phyloP scores from a whole-genome alignment of 169 alveolate species.

The Cryptosporidium viatorum region DNA sequence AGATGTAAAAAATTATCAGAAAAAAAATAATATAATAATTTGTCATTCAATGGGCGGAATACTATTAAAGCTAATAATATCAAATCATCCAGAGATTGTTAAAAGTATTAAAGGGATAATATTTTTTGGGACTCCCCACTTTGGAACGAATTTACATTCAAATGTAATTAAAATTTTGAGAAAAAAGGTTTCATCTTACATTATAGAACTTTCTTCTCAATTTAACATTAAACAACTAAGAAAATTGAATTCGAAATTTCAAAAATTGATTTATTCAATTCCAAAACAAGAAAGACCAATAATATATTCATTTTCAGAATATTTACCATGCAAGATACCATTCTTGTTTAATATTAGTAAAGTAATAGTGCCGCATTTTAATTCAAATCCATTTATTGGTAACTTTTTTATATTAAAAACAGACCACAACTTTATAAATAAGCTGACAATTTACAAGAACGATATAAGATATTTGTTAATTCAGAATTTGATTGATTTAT shows the following conservation, averaged over 20 bases:
- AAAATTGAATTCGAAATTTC: slow-evolving; percentile 28
- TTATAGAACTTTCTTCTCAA: slow-evolving; percentile 43
- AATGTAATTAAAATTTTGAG: background rate
- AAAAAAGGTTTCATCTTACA: slow-evolving; percentile 28
- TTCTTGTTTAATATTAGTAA: slow-evolving; percentile 33
- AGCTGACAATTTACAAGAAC: slow-evolving; percentile 16
- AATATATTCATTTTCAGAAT: slow-evolving; percentile 56
- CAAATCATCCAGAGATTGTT: slow-evolving; percentile 58
- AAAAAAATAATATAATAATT: slow-evolving; percentile 45
- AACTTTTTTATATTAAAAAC: slow-evolving; percentile 45
- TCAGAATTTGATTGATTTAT: slow-evolving; percentile 32
- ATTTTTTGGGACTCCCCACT: slow-evolving; percentile 75
- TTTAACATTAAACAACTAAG: slow-evolving; percentile 18
- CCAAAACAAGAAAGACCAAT: slow-evolving; percentile 48
- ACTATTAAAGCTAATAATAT: slow-evolving; percentile 26
- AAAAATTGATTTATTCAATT: slow-evolving; percentile 48
- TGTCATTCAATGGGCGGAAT: slow-evolving; percentile 76
- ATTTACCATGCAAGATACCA: slow-evolving; percentile 63
- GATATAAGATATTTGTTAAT: slow-evolving; percentile 39
- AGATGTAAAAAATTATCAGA: background rate
- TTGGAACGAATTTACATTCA: slow-evolving; percentile 48
- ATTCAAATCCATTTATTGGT: slow-evolving; percentile 69
- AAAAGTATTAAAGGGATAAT: slow-evolving; percentile 48
- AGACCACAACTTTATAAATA: slow-evolving; percentile 39
- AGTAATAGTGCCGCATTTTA: slow-evolving; percentile 48